Conservation (phyloP, 331 rosid genomes). For the Cucumis variabilis region DNA sequence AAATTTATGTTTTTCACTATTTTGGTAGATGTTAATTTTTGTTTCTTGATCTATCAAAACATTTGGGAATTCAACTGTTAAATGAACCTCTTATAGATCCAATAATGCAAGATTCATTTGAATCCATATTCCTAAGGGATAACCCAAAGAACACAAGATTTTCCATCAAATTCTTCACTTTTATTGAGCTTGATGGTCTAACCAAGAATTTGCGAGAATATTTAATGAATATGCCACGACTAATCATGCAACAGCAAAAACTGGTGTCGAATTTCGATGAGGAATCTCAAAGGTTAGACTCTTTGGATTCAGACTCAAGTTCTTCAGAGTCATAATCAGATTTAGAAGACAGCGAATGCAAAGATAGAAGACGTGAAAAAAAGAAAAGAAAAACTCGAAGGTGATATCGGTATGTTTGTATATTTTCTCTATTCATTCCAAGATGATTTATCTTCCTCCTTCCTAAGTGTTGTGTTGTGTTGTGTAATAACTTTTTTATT, state of each 20-base stretch:
- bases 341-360: no score
- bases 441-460: background rate
- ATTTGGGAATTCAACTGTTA: slow-evolving; percentile 72
- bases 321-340: slow-evolving; percentile 59
- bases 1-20: background rate
- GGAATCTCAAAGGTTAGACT: slow-evolving; percentile 55
- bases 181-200: slow-evolving; percentile 96
- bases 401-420: background rate
- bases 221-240: slow-evolving; percentile 91
- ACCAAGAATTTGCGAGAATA: slow-evolving; percentile 89
- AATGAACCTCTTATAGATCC: slow-evolving; percentile 73
- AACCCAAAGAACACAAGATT: slow-evolving; percentile 93
- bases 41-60: slow-evolving; percentile 59
- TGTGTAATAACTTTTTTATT: background rate
- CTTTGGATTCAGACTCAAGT: slow-evolving; percentile 55
- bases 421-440: background rate
- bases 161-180: slow-evolving; percentile 89
- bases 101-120: slow-evolving; percentile 67
- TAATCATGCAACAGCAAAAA: slow-evolving; percentile 87
- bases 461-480: background rate
- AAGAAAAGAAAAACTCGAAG: slow-evolving; percentile 53
- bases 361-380: slow-evolving; percentile 47
- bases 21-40: background rate
- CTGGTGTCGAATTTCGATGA: slow-evolving; percentile 58
- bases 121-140: slow-evolving; percentile 83